Evolutionary conservation across 768 basidiomycete species (phyloP).

Genomic region (Rhodotorula sphaerocarpa): DNA sequence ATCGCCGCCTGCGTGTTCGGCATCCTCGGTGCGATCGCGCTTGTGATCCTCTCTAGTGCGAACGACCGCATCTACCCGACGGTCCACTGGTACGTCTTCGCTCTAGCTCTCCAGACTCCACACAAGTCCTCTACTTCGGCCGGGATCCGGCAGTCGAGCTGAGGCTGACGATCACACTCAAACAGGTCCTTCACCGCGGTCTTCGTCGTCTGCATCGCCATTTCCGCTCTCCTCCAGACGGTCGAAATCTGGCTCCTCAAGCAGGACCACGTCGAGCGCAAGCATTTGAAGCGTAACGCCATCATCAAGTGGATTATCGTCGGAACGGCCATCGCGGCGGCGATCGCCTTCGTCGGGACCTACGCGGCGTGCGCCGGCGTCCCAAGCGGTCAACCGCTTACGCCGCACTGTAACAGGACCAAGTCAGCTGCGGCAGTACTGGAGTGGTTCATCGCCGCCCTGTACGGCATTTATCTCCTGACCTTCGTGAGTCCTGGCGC

Average conservation of each 20-base stretch:
- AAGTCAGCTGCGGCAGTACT: conserved; percentile 42
- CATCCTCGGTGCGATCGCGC: conserved; percentile 41
- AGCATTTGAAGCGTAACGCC: conserved; percentile 42
- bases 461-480: conserved; percentile 42
- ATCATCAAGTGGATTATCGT: conserved; percentile 45
- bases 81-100: background rate
- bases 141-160: no score
- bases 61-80: conserved; percentile 3
- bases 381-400: conserved; percentile 3
- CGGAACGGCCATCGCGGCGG: conserved; percentile 40
- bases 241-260: conserved; percentile 40
- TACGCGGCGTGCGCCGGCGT: conserved; percentile 34
- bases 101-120: no score
- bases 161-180: no score
- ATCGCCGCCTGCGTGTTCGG: conserved; percentile 23
- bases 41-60: conserved; percentile 41
- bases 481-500: no score
- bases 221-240: conserved; percentile 44
- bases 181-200: conserved; percentile 38
- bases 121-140: no score
- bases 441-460: conserved; percentile 40
- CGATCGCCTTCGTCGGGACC: conserved; percentile 44
- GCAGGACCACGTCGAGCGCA: conserved; percentile 40
- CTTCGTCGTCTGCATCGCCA: conserved; percentile 44
- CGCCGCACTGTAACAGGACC: conserved; percentile 41